A percentile compares a stretch with the other conserved stretches of the same genome.
phyloP scores from a whole-genome alignment of 106 monocot species.

The Apostasia ramifera region DNA sequence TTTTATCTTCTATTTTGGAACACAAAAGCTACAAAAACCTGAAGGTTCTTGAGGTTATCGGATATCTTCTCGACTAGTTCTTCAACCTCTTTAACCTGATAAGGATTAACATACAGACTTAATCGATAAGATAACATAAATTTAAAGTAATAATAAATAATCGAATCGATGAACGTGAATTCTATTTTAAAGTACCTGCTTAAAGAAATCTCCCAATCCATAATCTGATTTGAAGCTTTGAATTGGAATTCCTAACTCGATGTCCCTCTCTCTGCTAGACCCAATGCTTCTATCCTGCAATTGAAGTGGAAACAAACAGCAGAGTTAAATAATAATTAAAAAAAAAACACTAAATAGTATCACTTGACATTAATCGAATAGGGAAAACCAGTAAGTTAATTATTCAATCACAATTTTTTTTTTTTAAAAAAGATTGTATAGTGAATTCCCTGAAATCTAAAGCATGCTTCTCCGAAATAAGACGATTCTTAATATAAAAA shows the following conservation, averaged over 20 bases:
- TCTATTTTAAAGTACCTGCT: slow-evolving; percentile 14
- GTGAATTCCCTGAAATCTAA: no score
- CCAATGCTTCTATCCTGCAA: slow-evolving; percentile 12
- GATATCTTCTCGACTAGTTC: slow-evolving; percentile 31
- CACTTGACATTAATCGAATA: neutral
- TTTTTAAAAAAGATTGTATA: neutral
- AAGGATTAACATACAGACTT: neutral
- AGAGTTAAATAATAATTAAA: neutral
- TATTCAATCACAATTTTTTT: neutral
- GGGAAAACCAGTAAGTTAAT: neutral
- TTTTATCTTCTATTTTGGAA: neutral
- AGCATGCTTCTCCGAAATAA: neutral
- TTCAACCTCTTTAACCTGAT: slow-evolving; percentile 31
- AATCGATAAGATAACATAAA: neutral
- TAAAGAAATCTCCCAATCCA: slow-evolving; percentile 40
- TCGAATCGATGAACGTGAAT: neutral
- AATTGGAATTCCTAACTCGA: slow-evolving; percentile 24
- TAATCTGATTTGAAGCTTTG: slow-evolving; percentile 17
- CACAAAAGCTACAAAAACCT: slow-evolving; percentile 17
- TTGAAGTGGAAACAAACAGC: neutral
- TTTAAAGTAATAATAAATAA: neutral
- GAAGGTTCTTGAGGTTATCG: slow-evolving; percentile 27
- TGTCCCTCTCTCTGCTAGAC: slow-evolving; percentile 18
- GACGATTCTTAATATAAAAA: neutral
- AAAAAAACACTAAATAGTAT: neutral